Evolutionary conservation across 108 stramenopile species (phyloP).

Genomic region (Seminavis robusta): DNA sequence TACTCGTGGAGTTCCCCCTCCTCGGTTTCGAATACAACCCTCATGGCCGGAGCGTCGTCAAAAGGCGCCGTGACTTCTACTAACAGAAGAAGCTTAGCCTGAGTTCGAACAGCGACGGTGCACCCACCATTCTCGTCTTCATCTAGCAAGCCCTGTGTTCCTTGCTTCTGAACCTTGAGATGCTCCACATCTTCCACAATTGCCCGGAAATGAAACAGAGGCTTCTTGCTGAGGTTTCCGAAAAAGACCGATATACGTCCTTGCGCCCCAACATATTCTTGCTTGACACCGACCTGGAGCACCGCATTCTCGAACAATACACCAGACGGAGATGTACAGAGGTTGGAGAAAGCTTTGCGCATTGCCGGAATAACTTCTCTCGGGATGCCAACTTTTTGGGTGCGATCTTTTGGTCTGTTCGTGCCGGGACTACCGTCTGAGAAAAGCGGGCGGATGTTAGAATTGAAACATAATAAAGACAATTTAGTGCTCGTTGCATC

Average conservation of each 20-base stretch:
- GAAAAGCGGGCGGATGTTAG: too few relatives aligned
- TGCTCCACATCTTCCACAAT: constrained; percentile 76
- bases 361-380: constrained; percentile 89
- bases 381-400: constrained; percentile 66
- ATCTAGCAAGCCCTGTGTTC: constrained; percentile 77
- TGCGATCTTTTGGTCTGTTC: constrained; percentile 7
- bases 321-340: constrained; percentile 80
- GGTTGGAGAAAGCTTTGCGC: constrained; percentile 87
- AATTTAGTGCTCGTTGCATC: too few relatives aligned
- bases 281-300: constrained; percentile 86
- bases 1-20: constrained; percentile 80
- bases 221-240: constrained; percentile 71
- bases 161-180: constrained; percentile 82
- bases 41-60: constrained; percentile 88
- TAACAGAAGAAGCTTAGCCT: constrained; percentile 77
- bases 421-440: constrained; percentile 15
- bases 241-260: constrained; percentile 90
- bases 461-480: too few relatives aligned
- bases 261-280: constrained; percentile 88
- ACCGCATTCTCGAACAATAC: constrained; percentile 86
- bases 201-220: constrained; percentile 69
- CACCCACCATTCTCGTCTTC: constrained; percentile 74
- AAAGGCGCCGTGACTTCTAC: constrained; percentile 88
- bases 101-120: constrained; percentile 78
- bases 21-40: constrained; percentile 79